A percentile compares a stretch with the other conserved stretches of the same genome.
These are phyloP conservation scores for Candida glucosophila DNA, from an alignment of 1,139 yeast species.

Conservation along the genomic window DNA sequence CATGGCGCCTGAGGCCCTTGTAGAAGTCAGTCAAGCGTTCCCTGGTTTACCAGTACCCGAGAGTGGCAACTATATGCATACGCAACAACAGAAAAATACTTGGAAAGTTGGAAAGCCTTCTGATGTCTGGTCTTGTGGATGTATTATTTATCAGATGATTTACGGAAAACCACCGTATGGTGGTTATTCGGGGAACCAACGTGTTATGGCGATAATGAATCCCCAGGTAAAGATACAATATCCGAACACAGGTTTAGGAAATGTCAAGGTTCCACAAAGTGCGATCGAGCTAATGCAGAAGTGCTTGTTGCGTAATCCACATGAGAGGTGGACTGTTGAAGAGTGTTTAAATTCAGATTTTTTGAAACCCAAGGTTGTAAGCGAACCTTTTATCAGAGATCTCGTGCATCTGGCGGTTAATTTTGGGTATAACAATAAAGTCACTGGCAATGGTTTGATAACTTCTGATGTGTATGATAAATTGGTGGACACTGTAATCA, in stretches of 20 bases:
- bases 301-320: slow-evolving; percentile 70
- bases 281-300: slow-evolving; percentile 65
- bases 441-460: slow-evolving; percentile 25
- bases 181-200: slow-evolving; percentile 64
- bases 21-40: slow-evolving; percentile 43
- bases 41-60: slow-evolving; percentile 16
- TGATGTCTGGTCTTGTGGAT: slow-evolving; percentile 97
- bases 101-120: slow-evolving; percentile 95
- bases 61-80: slow-evolving; percentile 9
- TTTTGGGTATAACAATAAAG: slow-evolving; percentile 45
- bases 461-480: slow-evolving; percentile 33
- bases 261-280: slow-evolving; percentile 56
- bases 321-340: slow-evolving; percentile 55
- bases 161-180: slow-evolving; percentile 94
- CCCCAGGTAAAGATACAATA: slow-evolving; percentile 73
- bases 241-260: slow-evolving; percentile 56
- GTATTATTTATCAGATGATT: slow-evolving; percentile 91
- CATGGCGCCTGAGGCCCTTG: slow-evolving; percentile 95
- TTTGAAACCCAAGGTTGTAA: slow-evolving; percentile 66
- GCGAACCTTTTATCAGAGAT: slow-evolving; percentile 58
- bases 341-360: slow-evolving; percentile 53
- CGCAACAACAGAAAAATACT: slow-evolving; percentile 33
- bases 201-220: slow-evolving; percentile 79
- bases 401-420: slow-evolving; percentile 69
- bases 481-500: slow-evolving; percentile 31